Evolutionary conservation across 1,139 yeast genomes (phyloP), one percentile per base, ranked within the genome.

Genomic region (Debaryomyces udenii): DNA sequence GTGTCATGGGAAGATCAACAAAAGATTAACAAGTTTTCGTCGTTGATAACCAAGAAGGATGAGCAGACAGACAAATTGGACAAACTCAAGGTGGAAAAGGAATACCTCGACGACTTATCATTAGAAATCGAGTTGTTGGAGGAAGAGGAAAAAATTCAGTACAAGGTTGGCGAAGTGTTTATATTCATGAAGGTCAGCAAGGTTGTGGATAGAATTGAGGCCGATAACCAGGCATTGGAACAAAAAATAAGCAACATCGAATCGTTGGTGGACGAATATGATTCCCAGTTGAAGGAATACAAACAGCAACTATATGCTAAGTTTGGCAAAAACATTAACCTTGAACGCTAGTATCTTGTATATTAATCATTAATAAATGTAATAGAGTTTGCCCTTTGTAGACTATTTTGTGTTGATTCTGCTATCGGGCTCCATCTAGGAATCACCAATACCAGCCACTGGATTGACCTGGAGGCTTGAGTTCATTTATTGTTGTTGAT

Each of bases 1-100:
- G 99, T 93, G 18, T 71, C 82, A 20, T 86, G 91, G 81, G 90
- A 80, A 45, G 98, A 93, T 61, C 99, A 93, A 66, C 83, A 86
- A 57, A 80, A 80, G 57, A 93, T 93, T 68, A 93, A 93, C 62
- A 80, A 81, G 58, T 93, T 93, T 57, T 88, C 96, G 17, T 84
- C 90, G 39, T 73, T 90, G 47, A 87, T 90, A 47, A 72, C 81
- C 49, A 80, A 84, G 46, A 80, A 83, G 52, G 88, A 86, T 50
- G 74, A 73, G 23, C 60, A 81, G 18, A 70, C 74, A 32, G 75
- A 65, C n/a, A 72, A 72, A 37, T 68, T 87, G 35, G 66, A 68
- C 27, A 66, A 68, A 42, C 70, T 74, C 46, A 71, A 76, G 51
- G 76, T 79, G 42, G 96, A 90, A 55, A 87, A 88, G 55, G 98